Evolutionary conservation across 345 rosid genomes (phyloP).

Genomic region (Odontarrhena argentea): DNA sequence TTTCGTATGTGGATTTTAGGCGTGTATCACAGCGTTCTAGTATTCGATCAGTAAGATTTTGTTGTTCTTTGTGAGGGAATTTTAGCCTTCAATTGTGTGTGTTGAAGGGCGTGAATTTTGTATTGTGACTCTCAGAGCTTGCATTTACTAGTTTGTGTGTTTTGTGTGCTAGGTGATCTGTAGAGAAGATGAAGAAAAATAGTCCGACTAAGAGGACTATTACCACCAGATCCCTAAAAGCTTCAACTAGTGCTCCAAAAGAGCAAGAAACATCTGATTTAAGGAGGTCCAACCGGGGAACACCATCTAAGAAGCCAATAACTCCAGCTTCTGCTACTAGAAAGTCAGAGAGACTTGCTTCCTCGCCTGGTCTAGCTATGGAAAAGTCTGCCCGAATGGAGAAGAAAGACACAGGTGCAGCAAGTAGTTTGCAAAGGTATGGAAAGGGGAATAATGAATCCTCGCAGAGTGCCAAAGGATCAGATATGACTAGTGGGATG

Average conservation of each 20-base stretch:
- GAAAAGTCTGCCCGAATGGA: slow-evolving; percentile 46
- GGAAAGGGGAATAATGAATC: slow-evolving; percentile 53
- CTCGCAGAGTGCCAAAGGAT: slow-evolving; percentile 43
- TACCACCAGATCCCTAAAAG: slow-evolving; percentile 43
- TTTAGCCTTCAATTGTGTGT: neutral
- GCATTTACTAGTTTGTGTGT: neutral
- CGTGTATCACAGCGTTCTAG: neutral
- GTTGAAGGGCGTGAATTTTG: neutral
- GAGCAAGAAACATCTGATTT: slow-evolving; percentile 42
- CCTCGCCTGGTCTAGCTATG: slow-evolving; percentile 42
- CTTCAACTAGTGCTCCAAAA: slow-evolving; percentile 31
- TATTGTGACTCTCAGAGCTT: too few relatives aligned
- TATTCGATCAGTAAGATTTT: neutral
- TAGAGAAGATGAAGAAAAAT: slow-evolving; percentile 45
- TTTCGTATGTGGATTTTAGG: slow-evolving; percentile 8
- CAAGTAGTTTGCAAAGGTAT: slow-evolving; percentile 58
- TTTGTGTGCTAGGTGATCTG: neutral
- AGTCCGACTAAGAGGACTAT: slow-evolving; percentile 42
- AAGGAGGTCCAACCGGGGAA: slow-evolving; percentile 60
- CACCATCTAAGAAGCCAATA: slow-evolving; percentile 38
- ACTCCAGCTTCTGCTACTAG: slow-evolving; percentile 44
- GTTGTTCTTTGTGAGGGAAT: neutral
- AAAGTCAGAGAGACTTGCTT: slow-evolving; percentile 58
- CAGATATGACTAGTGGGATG: slow-evolving; percentile 41
- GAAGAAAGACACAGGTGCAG: slow-evolving; percentile 34